Base-by-base conservation (phyloP, 1,139 yeast species). In the Meyerozyma elateridarum region DNA sequence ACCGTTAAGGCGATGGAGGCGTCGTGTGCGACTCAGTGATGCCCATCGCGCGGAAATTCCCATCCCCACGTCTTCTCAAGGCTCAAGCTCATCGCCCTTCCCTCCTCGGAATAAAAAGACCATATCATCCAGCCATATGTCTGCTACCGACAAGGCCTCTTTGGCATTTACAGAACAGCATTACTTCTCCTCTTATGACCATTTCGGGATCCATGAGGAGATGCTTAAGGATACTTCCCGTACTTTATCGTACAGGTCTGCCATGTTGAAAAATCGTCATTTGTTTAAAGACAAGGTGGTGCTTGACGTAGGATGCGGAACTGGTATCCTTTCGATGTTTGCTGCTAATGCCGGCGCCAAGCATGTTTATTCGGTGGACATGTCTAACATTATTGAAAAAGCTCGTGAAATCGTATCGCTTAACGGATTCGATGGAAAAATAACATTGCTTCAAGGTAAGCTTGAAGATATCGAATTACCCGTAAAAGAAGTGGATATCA, bases 291-390 rank as follows among this genome's bases (percentile, higher is more conserved):
- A 77, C 61, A 93, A 91, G 68, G 66, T 88, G 39, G 99, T 93
- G n/a, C 70, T 93, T 40, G 99, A 93, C 63, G 98, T 93, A 40
- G 98, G 98, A 29, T 91, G 97, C 61, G 98, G 98, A 48, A 91
- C 97, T 8, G 98, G 98, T 46, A 87, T 91, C 48, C 68, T 91
- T 45, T 88, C 96, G 15, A 85, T 91, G 96, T 91, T 91, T 70
- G 97, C 97, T n/a, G 95, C 89, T 32, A 82, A 83, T 53, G 93
- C 96, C 14, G 98, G 97, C 44, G 97, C 97, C 43, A 87, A 87
- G 59, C 96, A 88, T 54, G 97, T 91, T 35, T 83, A 88, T 58
- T 94, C 95, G 28, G 96, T 89, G 33, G 99, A 93, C 63, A 89
- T 89, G 95, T 87, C 96, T 24, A 85, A 85, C 54, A 91, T 93